Evolutionary conservation across 768 basidiomycete genomes (phyloP).

Genomic region (Zangia roseola): DNA sequence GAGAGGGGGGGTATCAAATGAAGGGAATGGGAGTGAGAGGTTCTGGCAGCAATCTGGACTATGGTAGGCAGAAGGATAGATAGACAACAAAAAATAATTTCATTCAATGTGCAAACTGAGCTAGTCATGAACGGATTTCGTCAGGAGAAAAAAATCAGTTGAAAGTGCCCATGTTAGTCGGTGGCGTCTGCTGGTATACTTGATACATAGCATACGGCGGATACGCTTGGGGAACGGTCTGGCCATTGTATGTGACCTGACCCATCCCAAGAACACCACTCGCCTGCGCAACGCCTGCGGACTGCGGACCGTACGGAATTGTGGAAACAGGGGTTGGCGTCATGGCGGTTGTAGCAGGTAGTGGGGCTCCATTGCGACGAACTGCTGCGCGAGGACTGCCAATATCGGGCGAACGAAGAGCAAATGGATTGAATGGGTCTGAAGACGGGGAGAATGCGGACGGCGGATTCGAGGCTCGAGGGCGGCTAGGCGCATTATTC

Average conservation of each 20-base stretch:
- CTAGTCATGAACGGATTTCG: slow-evolving; percentile 42
- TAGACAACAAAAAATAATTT: slow-evolving; percentile 34
- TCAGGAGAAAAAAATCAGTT: slow-evolving; percentile 42
- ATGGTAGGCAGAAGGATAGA: slow-evolving; percentile 30
- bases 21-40: slow-evolving; percentile 25
- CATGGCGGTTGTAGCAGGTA: slow-evolving; percentile 33
- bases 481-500: slow-evolving; percentile 42
- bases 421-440: slow-evolving; percentile 60
- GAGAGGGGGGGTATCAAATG: slow-evolving; percentile 29
- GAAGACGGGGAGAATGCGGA: slow-evolving; percentile 50
- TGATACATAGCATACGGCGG: slow-evolving; percentile 79
- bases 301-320: slow-evolving; percentile 57
- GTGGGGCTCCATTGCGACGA: slow-evolving; percentile 45
- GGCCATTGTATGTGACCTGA: slow-evolving; percentile 61
- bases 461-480: slow-evolving; percentile 42
- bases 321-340: slow-evolving; percentile 29
- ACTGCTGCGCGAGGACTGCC: slow-evolving; percentile 48
- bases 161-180: slow-evolving; percentile 74
- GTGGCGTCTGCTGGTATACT: slow-evolving; percentile 75
- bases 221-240: slow-evolving; percentile 66
- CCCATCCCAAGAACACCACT: slow-evolving; percentile 61
- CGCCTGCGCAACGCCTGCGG: slow-evolving; percentile 58
- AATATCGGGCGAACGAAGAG: slow-evolving; percentile 48
- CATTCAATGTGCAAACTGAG: slow-evolving; percentile 31
- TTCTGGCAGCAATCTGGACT: slow-evolving; percentile 27